Base-by-base conservation (phyloP, 495 filamentous ascomycete species). In the Penicillium tannophilum region DNA sequence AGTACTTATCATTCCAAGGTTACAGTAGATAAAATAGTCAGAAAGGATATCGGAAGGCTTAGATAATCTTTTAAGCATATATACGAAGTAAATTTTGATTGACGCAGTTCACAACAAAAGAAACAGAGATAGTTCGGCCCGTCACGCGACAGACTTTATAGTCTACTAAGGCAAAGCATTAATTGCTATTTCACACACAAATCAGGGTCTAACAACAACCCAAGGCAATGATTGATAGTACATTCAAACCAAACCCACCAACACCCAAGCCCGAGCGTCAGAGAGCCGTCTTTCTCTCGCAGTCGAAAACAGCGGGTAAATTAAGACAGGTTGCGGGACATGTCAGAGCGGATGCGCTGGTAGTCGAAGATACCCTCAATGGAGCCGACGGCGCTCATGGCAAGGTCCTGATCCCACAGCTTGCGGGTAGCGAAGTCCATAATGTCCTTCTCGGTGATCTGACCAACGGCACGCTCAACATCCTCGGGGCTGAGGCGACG, bases 401-500 rank as follows among this genome's bases (percentile, higher is more conserved):
- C 94, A 55, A 99, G 74, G 74, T 99, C 94, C 77, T 93, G 90
- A 77, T 99, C 94, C 94, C 94, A 99, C 52, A 99, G 76, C 74
- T 90, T 95, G 74, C 82, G 83, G 75, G 86, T 84, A 63, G 93
- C 93, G 73, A 98, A 99, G 62, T 88, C 84, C 87, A 95, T 95
- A 48, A 99, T 91, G 63, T 99, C 92, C 86, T 97, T 95, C 82
- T 90, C 91, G 54, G 93, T 93, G 67, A 98, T 90, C 56, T 76
- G 81, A 63, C 91, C 86, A 60, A 99, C 90, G 54, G 89, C 84
- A 59, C 88, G 84, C 84, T 99, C 94, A 53, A 99, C 92, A 82
- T 99, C 94, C 70, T 91, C 89, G 59, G 94, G 88, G 71, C 76
- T 86, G 85, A 95, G 88, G 48, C 94, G 85, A 59, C 94, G 87